phyloP scores from a whole-genome alignment of 75 land plant species.

The Cryptomeria japonica region DNA sequence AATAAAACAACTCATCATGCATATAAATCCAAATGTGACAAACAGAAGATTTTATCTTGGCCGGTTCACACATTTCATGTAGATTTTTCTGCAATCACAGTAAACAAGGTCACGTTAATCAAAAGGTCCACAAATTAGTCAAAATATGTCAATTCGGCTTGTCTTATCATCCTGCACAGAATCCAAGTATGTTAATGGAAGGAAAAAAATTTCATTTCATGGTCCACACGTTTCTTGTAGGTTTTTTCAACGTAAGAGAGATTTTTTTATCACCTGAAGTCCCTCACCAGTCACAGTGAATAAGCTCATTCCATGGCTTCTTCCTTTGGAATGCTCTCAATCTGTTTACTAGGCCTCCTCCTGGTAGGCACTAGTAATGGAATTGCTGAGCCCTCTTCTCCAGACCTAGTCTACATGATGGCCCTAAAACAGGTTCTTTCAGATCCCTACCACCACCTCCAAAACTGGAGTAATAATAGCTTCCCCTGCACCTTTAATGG shows the following conservation, averaged over 20 bases:
- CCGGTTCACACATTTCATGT: too few species aligned
- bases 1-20: too few species aligned
- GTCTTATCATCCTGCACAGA: background rate
- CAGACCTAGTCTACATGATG: background rate
- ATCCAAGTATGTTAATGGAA: background rate
- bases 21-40: too few species aligned
- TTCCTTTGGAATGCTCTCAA: background rate
- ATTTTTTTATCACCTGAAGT: background rate
- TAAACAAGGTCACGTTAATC: too few species aligned
- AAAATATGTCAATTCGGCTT: background rate
- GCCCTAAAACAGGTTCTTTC: background rate
- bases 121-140: background rate
- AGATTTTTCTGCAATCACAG: too few species aligned
- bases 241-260: background rate
- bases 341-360: background rate
- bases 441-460: background rate
- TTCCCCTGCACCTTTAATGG: slow-evolving; percentile 43
- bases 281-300: background rate
- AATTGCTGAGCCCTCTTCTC: background rate
- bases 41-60: too few species aligned
- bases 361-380: background rate
- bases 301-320: slow-evolving; percentile 1
- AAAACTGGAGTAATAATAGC: background rate
- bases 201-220: background rate
- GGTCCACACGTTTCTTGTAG: background rate